Evolutionary conservation across 2,329 filamentous ascomycete species (phyloP).

Genomic region (Simplicillium sp.): DNA sequence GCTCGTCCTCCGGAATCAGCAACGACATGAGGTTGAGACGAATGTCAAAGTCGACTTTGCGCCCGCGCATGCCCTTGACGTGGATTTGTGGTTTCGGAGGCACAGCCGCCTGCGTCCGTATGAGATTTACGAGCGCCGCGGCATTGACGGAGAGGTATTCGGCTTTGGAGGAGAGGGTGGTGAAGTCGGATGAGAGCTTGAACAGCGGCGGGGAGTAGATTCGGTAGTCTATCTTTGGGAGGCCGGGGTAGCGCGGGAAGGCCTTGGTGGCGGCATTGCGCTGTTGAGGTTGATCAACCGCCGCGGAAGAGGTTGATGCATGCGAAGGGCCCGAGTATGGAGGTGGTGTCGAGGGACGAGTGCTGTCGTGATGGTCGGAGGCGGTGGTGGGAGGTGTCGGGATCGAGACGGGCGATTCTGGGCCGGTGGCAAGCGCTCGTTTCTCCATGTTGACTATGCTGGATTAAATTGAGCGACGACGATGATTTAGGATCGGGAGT

Average conservation of each 20-base stretch:
- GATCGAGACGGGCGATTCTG: conserved; percentile 3
- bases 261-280: conserved; percentile 11
- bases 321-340: conserved; percentile 23
- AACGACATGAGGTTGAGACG: conserved; percentile 45
- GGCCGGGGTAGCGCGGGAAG: conserved; percentile 31
- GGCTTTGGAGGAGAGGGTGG: conserved; percentile 34
- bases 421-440: conserved; percentile 3
- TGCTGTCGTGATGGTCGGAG: not conserved
- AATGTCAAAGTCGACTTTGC: conserved; percentile 39
- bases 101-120: conserved; percentile 38
- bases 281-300: conserved; percentile 7
- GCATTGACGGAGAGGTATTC: conserved; percentile 38
- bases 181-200: conserved; percentile 37
- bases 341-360: conserved; percentile 15
- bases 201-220: conserved; percentile 43
- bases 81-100: conserved; percentile 46
- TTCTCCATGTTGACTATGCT: conserved; percentile 3
- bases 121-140: conserved; percentile 32
- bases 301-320: conserved; percentile 6
- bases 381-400: conserved; percentile 1
- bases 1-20: conserved; percentile 36
- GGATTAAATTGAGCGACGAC: too few relatives aligned
- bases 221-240: conserved; percentile 40
- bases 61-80: conserved; percentile 35
- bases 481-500: too few relatives aligned